Evolutionary conservation across 1,139 yeast genomes (phyloP), one percentile per base, ranked within the genome.

Genomic region (Yamadazyma buinensis): DNA sequence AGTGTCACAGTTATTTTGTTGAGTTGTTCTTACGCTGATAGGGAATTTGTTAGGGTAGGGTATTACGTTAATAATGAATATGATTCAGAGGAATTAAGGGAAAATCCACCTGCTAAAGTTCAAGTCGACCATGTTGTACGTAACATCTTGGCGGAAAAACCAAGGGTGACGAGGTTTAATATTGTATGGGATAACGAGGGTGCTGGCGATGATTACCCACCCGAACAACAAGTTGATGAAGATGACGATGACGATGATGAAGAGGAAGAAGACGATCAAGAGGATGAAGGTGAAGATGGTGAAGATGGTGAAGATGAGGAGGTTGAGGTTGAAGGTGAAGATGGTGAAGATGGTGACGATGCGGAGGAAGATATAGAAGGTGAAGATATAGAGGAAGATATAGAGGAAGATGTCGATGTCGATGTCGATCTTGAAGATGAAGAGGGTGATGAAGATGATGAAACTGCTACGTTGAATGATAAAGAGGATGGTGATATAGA

Each of bases 31-130:
- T 92, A 92, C 55, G 86, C 87, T 35, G 96, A 85, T 41, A 72
- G 94, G 48, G 98, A 92, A 58, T 92, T 92, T 65, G 98, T 92
- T 5, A 70, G 97, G 42, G 98, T 92, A 11, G 98, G 98, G 0
- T 92, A 92, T 62, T 92, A 92, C 54, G 98, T 92, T 39, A 92
- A 92, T 62, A 92, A 92, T 58, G 99, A 92, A 55, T 92, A 92
- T 52, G 97, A 92, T 53, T 71, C 82, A 10, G 97, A 90, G 55
- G 98, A 92, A 51, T 64, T 92, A 51, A 73, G 96, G 41, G 95
- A 87, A 51, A 87, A 86, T 47, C 97, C 98, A 1, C 98, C 98
- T 2, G 76, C 81, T 8, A 86, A 87, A 55, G 97, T 92, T 1
- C 96, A 86, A 53, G 90, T 92, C 12, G 97, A 90, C 37, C 95